Evolutionary conservation across 2,329 filamentous ascomycete species (phyloP), one percentile per base, ranked within the genome.

Genomic region (Achaetomium macrosporum): DNA sequence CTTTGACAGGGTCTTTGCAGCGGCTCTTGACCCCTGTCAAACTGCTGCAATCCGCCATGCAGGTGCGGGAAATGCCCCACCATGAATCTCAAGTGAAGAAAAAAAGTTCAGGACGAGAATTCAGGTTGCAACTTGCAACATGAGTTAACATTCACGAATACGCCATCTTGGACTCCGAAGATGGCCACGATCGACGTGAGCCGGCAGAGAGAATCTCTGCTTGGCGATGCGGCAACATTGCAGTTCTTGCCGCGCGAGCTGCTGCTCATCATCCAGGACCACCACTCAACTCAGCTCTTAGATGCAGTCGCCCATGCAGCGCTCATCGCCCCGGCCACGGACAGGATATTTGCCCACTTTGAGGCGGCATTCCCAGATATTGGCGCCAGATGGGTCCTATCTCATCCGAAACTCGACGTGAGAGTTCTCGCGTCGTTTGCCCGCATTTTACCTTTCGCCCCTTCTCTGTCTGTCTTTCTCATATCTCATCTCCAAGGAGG

Each of bases 351-450:
- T 65, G 74, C 80, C 59, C 79, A 87, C 64, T 90, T 91, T 68
- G 83, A 88, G 66, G 74, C 78, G 57, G 72, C 91, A 39, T 88
- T 93, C 63, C 82, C 89, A 61, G 91, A 96, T 69, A 76, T 95
- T 46, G 89, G 87, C 69, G 87, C 90, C 57, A 77, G 87, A 73
- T 95, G 90, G 90, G 74, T 87, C 42, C 74, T 76, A 63, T 68
- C 73, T 66, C 62, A 72, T 29, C 68, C 69, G 29, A 69, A 66
- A 40, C 64, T 68, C 58, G 61, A 69, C 61, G 69, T 68, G 62
- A 68, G 63, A 51, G 70, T 85, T 48, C 77, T 92, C 58, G 78
- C 84, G 51, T 85, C 88, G 31, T 87, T 96, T 71, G 86, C 88
- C 56, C 81, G 87, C 64, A 77, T 96, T 57, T 69, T 96, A 62